phyloP scores from a whole-genome alignment of 805 yeast species.

The Brettanomyces custersianus region DNA sequence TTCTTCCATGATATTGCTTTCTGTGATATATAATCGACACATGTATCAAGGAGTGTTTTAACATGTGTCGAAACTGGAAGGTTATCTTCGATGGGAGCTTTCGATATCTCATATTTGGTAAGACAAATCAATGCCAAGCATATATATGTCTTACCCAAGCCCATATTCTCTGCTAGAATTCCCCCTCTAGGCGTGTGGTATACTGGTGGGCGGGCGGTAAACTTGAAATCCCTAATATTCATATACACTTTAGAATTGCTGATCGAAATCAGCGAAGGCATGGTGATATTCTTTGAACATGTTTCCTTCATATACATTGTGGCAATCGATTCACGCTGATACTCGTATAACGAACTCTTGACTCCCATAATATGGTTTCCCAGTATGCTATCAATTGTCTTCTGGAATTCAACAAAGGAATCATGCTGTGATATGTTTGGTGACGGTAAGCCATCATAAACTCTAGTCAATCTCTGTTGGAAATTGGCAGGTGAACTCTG shows the following conservation, averaged over 20 bases:
- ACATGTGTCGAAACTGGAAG: neutral
- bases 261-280: constrained; percentile 15
- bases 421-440: constrained; percentile 17
- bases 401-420: constrained; percentile 15
- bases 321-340: constrained; percentile 51
- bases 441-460: constrained; percentile 29
- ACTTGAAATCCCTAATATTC: constrained; percentile 25
- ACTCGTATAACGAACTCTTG: constrained; percentile 41
- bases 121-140: constrained; percentile 48
- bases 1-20: constrained; percentile 53
- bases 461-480: constrained; percentile 15
- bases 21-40: constrained; percentile 33
- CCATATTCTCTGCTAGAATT: constrained; percentile 61
- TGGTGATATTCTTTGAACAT: constrained; percentile 13
- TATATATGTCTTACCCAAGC: constrained; percentile 55
- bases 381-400: constrained; percentile 15
- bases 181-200: constrained; percentile 51
- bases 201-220: constrained; percentile 30
- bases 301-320: constrained; percentile 52
- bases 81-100: constrained; percentile 25
- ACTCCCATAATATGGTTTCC: constrained; percentile 35
- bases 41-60: constrained; percentile 28
- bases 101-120: constrained; percentile 44
- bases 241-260: neutral
- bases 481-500: neutral